Evolutionary conservation across 208 protist genomes (phyloP), one percentile per base, ranked within the genome.

Genomic region (Acanthamoeba quina): DNA sequence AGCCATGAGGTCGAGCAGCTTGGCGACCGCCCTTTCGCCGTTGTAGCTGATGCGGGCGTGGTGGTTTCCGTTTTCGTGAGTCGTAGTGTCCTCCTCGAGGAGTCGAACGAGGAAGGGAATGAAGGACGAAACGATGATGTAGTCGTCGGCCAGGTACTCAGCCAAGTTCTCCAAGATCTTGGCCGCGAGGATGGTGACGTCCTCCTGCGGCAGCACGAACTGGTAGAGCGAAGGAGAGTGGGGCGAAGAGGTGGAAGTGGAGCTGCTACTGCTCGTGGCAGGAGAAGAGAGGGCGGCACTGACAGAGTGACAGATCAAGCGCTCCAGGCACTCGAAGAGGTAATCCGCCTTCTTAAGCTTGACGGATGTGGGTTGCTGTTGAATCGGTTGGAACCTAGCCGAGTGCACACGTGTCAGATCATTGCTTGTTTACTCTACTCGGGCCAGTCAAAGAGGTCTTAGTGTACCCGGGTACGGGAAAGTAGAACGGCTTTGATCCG

Each of bases 401-500:
- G 44, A 9, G 44, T 7, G 44, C 44, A 47, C 44, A 47, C 10
- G 54, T 21, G 19, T 21, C 60, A 68, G 11, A 47, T 47, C 44
- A 47, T 47, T 47, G 44, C 44, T 47, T 13, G 44, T 47, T 47
- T 7, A 7, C 44, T 47, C 44, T 47, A 7, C 44, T 47, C 44
- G 44, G 11, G 44, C 44, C 44, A 47, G 44, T 11, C 44, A 47
- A 47, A 47, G 44, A 47, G 44, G 44, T 47, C 44, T 47, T 1
- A 10, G 44, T 10, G 72, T 82, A 82, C 72, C 72, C 72, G 7
- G 72, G 17, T 0, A 82, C 44, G 31, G 72, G 72, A 6, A 82
- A 82, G 44, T 82, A 29, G 37, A 95, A 95, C 17, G 94, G 92
- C 49, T 24, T 90, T 24, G 34, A 21, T 9, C 94, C 94, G 37